These are phyloP conservation scores for Eutrema heterophyllum DNA, from an alignment of 345 rosid genomes.

Conservation along the genomic window DNA sequence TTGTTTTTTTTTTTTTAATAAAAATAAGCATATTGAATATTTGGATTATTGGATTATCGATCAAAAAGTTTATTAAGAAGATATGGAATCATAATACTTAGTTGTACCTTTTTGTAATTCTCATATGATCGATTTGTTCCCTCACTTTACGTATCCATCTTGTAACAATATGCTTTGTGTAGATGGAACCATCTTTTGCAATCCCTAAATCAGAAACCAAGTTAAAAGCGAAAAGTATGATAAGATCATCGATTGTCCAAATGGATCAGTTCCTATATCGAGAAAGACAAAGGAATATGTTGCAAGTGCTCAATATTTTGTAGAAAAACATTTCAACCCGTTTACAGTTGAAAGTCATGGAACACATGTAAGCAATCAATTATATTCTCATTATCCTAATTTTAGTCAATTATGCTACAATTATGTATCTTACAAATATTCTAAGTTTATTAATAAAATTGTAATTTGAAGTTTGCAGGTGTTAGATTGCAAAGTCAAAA, in stretches of 20 bases:
- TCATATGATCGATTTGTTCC: background rate
- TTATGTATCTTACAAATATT: too few species aligned
- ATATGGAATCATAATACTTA: too few species aligned
- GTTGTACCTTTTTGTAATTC: background rate
- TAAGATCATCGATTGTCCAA: background rate
- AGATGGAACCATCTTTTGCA: background rate
- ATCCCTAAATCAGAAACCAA: background rate
- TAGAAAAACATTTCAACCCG: background rate
- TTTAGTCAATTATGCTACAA: too few species aligned
- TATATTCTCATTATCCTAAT: background rate
- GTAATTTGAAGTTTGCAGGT: background rate
- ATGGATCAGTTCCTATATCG: background rate
- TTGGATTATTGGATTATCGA: too few species aligned
- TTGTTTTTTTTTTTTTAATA: too few species aligned
- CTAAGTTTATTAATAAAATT: too few species aligned
- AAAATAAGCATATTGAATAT: too few species aligned
- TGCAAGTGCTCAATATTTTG: background rate
- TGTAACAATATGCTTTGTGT: background rate
- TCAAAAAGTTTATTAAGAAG: too few species aligned
- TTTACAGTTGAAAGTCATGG: background rate
- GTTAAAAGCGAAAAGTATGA: background rate
- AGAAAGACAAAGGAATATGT: background rate
- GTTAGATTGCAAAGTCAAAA: background rate
- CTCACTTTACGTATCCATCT: background rate
- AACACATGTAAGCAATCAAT: slow-evolving; percentile 4